A percentile compares a stretch with the other conserved stretches of the same genome.
These are phyloP conservation scores for Starmerella stigmatis DNA, from an alignment of 805 yeast species.

Conservation along the genomic window DNA sequence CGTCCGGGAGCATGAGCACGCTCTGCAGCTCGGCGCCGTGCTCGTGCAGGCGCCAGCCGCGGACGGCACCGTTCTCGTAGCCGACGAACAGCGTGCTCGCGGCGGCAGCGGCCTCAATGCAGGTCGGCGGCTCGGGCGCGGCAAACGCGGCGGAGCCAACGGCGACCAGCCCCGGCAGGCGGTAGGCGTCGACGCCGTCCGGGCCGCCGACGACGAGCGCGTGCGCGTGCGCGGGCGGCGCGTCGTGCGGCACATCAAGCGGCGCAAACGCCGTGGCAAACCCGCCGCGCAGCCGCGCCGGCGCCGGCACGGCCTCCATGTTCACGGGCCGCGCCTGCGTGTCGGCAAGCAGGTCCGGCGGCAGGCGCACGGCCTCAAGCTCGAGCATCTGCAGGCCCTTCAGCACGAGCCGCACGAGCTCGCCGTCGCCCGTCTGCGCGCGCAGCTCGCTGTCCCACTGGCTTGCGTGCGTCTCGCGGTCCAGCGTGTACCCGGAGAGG, in stretches of 20 bases:
- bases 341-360: background rate
- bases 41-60: slow-evolving; percentile 10
- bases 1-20: slow-evolving; percentile 8
- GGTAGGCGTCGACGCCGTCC: background rate
- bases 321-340: background rate
- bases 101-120: slow-evolving; percentile 4
- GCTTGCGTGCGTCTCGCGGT: slow-evolving; percentile 57
- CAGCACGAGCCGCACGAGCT: slow-evolving; percentile 71
- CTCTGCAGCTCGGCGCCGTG: slow-evolving; percentile 5
- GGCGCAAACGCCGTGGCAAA: background rate
- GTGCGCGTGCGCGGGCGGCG: background rate
- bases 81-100: slow-evolving; percentile 7
- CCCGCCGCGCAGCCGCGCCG: background rate
- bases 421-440: slow-evolving; percentile 58
- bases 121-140: slow-evolving; percentile 7
- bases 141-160: slow-evolving; percentile 1
- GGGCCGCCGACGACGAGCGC: background rate
- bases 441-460: slow-evolving; percentile 43
- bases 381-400: slow-evolving; percentile 74
- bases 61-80: slow-evolving; percentile 11
- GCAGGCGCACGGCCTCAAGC: slow-evolving; percentile 37
- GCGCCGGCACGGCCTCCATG: background rate
- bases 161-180: background rate
- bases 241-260: background rate
- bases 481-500: slow-evolving; percentile 67